Conservation (phyloP, 129 eudicot genomes). For the Ambrosia artemisiifolia region DNA sequence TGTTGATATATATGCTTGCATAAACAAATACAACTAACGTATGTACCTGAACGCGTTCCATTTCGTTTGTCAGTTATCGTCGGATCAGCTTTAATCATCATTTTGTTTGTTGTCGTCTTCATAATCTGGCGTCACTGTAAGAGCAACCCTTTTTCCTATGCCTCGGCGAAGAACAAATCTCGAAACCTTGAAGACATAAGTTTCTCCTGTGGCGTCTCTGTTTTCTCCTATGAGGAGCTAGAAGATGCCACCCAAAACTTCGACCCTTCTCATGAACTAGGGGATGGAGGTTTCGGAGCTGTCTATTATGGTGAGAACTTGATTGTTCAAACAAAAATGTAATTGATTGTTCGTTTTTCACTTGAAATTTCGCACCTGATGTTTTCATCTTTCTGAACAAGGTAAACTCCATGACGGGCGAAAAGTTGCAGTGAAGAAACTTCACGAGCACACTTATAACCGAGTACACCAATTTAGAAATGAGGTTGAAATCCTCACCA, state of each 20-base stretch:
- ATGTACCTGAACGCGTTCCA: not conserved
- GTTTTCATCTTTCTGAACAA: constrained; percentile 20
- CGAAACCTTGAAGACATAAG: constrained; percentile 26
- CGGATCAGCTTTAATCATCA: constrained; percentile 25
- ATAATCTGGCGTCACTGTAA: constrained; percentile 22
- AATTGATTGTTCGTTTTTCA: not conserved
- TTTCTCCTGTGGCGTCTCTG: constrained; percentile 34
- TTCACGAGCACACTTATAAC: constrained; percentile 57
- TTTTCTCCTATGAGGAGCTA: constrained; percentile 50
- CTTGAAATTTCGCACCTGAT: not conserved
- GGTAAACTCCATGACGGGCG: constrained; percentile 72
- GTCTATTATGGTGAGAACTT: constrained; percentile 25
- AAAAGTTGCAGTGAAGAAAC: constrained; percentile 77
- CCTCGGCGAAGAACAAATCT: constrained; percentile 21
- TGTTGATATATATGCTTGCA: not conserved
- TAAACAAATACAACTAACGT: not conserved
- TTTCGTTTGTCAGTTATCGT: constrained; percentile 9
- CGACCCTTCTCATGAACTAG: constrained; percentile 43
- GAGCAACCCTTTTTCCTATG: constrained; percentile 7
- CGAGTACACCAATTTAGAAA: constrained; percentile 61
- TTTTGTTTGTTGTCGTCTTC: constrained; percentile 5
- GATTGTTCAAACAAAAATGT: too few relatives aligned
- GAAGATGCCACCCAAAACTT: constrained; percentile 56
- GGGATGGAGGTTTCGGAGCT: constrained; percentile 45
- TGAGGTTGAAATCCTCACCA: constrained; percentile 57